Evolutionary conservation across 352 stramenopile species (phyloP).

Genomic region (Pythium brachiatum): DNA sequence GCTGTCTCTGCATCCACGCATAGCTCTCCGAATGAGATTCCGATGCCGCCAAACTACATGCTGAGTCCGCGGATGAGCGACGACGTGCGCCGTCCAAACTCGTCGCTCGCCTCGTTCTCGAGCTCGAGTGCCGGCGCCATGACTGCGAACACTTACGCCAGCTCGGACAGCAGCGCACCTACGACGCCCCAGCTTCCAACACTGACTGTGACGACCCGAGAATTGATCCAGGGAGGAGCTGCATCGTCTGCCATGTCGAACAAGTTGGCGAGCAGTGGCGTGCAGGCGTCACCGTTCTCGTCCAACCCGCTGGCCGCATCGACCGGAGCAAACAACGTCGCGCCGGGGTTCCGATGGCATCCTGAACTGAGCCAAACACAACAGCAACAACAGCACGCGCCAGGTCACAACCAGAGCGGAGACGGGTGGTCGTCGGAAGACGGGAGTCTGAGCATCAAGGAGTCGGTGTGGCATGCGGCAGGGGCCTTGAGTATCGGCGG

Average conservation of each 20-base stretch:
- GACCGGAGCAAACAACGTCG: conserved; percentile 9
- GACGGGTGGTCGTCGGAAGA: conserved; percentile 21
- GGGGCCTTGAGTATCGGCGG: conserved; percentile 18
- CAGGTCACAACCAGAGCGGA: conserved; percentile 10
- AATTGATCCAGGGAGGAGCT: background rate
- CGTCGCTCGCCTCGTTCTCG: conserved; percentile 13
- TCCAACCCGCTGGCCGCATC: conserved; percentile 5
- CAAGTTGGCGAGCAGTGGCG: conserved; percentile 9
- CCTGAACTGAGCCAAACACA: conserved; percentile 17
- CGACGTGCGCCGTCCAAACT: conserved; percentile 5
- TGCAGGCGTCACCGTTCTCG: conserved; percentile 8
- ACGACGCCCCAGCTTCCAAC: conserved; percentile 7
- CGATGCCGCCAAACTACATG: conserved; percentile 28
- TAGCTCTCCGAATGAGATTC: conserved; percentile 28
- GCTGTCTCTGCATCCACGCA: background rate
- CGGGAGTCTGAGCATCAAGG: conserved; percentile 31
- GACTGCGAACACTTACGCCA: background rate
- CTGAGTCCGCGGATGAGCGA: conserved; percentile 20
- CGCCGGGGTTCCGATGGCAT: conserved; percentile 19
- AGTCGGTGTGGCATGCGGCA: conserved; percentile 32
- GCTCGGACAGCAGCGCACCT: conserved; percentile 1
- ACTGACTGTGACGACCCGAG: conserved; percentile 6
- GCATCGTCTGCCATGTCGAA: background rate
- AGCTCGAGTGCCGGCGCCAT: background rate
- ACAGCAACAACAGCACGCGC: conserved; percentile 12